Conservation (phyloP, 1,284 basidiomycete genomes). For the Taiwanofungus camphoratus region DNA sequence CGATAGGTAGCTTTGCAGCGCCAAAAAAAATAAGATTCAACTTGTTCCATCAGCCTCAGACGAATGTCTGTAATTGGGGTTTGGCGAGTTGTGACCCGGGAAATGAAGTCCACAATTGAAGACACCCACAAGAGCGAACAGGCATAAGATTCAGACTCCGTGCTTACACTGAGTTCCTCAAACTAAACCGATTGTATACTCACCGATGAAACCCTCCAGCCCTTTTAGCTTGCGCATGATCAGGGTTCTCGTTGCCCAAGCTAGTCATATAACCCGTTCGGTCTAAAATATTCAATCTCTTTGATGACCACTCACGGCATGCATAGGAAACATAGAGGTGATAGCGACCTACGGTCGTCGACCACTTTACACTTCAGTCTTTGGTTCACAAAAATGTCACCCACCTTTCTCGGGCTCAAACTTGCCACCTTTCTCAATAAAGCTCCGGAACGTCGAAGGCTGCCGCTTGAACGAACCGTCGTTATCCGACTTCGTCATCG, state of each 20-base stretch:
- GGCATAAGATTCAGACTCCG: too few relatives aligned
- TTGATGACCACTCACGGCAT: slow-evolving; percentile 55
- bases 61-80: too few relatives aligned
- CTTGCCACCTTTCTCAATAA: slow-evolving; percentile 66
- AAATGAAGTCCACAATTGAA: neutral
- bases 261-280: too few relatives aligned
- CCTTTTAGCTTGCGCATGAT: slow-evolving; percentile 91
- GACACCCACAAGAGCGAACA: too few relatives aligned
- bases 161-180: too few relatives aligned
- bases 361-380: neutral
- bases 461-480: slow-evolving; percentile 85
- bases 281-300: neutral
- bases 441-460: slow-evolving; percentile 68
- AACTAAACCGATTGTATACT: too few relatives aligned
- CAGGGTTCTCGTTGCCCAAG: slow-evolving; percentile 91
- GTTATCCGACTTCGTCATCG: slow-evolving; percentile 38
- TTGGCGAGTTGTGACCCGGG: too few relatives aligned
- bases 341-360: slow-evolving; percentile 59
- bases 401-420: slow-evolving; percentile 80
- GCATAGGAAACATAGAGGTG: slow-evolving; percentile 83
- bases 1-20: too few relatives aligned
- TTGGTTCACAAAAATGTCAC: slow-evolving; percentile 17
- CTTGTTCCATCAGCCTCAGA: too few relatives aligned
- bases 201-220: slow-evolving; percentile 79
- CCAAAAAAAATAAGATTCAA: too few relatives aligned